Evolutionary conservation across 2,329 filamentous ascomycete genomes (phyloP).

Genomic region (Penicillium sp.): DNA sequence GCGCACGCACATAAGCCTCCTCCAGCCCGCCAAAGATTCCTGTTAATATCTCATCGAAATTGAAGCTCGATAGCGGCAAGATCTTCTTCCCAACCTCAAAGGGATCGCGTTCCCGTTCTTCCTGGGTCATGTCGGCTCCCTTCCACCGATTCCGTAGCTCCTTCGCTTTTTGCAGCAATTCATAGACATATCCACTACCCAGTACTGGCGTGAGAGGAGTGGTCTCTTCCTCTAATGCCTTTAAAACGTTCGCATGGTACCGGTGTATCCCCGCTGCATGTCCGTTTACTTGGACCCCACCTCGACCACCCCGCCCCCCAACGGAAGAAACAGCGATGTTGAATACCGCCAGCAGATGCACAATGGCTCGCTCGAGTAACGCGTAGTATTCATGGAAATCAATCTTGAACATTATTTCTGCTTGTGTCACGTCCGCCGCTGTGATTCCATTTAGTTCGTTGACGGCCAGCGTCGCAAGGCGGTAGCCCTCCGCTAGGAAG

Average conservation of each 20-base stretch:
- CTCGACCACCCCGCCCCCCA: conserved; percentile 1
- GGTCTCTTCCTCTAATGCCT: conserved; percentile 56
- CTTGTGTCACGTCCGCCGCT: conserved; percentile 29
- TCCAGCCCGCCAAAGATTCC: conserved; percentile 62
- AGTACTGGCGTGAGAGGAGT: conserved; percentile 60
- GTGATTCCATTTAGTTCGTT: conserved; percentile 17
- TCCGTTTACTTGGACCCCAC: conserved; percentile 17
- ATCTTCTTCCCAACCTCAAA: conserved; percentile 22
- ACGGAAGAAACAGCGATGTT: conserved; percentile 53
- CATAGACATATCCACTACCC: conserved; percentile 55
- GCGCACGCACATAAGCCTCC: conserved; percentile 55
- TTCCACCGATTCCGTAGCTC: conserved; percentile 74
- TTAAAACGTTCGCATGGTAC: conserved; percentile 70
- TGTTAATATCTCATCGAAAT: conserved; percentile 60
- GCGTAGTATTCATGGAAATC: conserved; percentile 78
- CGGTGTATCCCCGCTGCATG: conserved; percentile 46
- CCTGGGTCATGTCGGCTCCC: conserved; percentile 55
- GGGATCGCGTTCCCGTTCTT: conserved; percentile 23
- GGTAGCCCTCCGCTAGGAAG: conserved; percentile 59
- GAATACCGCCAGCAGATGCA: conserved; percentile 65
- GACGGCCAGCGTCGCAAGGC: conserved; percentile 46
- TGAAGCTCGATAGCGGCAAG: conserved; percentile 58
- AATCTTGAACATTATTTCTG: conserved; percentile 71
- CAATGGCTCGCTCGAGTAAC: conserved; percentile 68
- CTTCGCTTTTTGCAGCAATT: conserved; percentile 65